Base-by-base conservation (phyloP, 139 green algal species). In the Deuterostichococcus epilithicus region DNA sequence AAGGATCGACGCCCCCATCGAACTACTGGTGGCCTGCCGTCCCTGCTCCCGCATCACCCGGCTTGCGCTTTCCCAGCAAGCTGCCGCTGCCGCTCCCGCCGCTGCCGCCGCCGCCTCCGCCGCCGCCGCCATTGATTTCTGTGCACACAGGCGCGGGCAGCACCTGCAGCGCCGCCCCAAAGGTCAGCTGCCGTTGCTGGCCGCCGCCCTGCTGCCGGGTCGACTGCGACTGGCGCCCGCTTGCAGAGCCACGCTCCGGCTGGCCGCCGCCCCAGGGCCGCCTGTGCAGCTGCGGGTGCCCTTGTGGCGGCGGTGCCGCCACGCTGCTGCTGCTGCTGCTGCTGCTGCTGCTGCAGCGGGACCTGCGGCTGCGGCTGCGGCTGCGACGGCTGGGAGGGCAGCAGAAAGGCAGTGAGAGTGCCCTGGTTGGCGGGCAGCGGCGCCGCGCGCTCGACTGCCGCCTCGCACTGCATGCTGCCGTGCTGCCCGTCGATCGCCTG, bases 401-500 rank as follows among this genome's bases (percentile, higher is more conserved):
- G 39, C 38, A 75, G 70, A 28, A 75, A 75, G 38, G 8, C 28
- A 10, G 28, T 60, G 22, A 75, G 38, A 39, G 36, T 66, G 70
- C 38, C 26, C 70, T 75, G 70, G 39, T 38, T 28, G 26, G 26
- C 15, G 10, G 52, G 13, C 70, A 22, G 25, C 18, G 42, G 36
- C 39, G 47, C 26, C 26, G n/a, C 32, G 39, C 52, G 70, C 39
- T 60, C 6, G 13, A 44, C 28, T 5, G 39, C 70, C 39, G 52
- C 36, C 26, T 60, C 38, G 26, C 52, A 63, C 52, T 28, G 52
- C 52, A 75, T 28, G 36, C 20, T 22, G 42, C 52, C 39, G 39
- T 75, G 36, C 38, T 63, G 32, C 10, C 70, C 70, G 37, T 73
- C 35, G 15, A 73, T 35, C 68, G 35, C 68, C 68, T 73, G 68